Evolutionary conservation across 208 protist species (phyloP).

Genomic region (Angomonas desouzai): DNA sequence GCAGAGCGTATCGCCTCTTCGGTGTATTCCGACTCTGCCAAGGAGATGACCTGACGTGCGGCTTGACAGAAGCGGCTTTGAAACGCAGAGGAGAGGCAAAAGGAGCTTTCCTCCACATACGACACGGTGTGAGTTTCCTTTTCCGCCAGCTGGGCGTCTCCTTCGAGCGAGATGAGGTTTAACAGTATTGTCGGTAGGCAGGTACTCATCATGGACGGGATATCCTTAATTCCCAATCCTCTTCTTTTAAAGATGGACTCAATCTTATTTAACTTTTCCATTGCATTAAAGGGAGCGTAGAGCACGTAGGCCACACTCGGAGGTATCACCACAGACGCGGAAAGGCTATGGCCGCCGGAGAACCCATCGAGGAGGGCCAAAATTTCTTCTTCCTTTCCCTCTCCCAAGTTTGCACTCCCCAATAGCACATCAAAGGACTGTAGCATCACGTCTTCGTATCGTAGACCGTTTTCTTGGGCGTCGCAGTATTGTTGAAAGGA

Average conservation of each 20-base stretch:
- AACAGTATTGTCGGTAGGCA: slow-evolving; percentile 41
- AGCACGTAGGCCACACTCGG: slow-evolving; percentile 18
- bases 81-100: slow-evolving; percentile 10
- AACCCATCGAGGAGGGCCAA: background rate
- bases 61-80: slow-evolving; percentile 22
- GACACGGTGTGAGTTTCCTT: background rate
- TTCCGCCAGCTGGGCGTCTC: slow-evolving; percentile 32
- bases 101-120: background rate
- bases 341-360: background rate
- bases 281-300: background rate
- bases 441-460: background rate
- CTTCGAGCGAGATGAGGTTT: slow-evolving; percentile 65
- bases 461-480: background rate
- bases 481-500: background rate
- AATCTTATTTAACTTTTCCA: slow-evolving; percentile 15
- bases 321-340: slow-evolving; percentile 13
- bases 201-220: slow-evolving; percentile 19
- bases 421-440: slow-evolving; percentile 2
- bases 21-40: slow-evolving; percentile 22
- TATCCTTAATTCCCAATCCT: slow-evolving; percentile 13
- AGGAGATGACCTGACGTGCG: slow-evolving; percentile 22
- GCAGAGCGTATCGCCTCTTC: slow-evolving; percentile 2
- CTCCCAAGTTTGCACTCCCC: background rate
- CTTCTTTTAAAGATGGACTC: slow-evolving; percentile 17
- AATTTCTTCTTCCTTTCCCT: background rate